These are phyloP conservation scores for Gossypium mustelinum DNA, from an alignment of 345 rosid species.

Conservation along the genomic window DNA sequence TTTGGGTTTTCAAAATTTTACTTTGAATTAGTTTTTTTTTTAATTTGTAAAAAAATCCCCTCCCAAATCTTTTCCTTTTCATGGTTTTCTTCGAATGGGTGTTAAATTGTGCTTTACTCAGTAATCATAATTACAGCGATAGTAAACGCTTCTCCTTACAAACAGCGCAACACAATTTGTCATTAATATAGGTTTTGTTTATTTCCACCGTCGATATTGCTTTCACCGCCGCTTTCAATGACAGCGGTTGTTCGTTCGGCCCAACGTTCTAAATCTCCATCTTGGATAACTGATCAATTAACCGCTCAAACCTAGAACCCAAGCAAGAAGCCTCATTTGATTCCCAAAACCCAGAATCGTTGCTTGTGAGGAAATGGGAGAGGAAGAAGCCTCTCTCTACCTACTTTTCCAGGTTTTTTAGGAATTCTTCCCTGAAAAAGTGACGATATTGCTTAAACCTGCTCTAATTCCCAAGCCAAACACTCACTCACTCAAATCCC, in stretches of 20 bases:
- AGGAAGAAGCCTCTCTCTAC: constrained; percentile 65
- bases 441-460: constrained; percentile 71
- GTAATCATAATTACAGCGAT: too few species aligned
- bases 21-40: too few species aligned
- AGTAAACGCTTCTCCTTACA: constrained; percentile 47
- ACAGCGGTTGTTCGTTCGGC: constrained; percentile 58
- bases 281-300: constrained; percentile 72
- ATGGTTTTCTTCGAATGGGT: too few species aligned
- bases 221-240: constrained; percentile 79
- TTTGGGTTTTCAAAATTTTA: too few species aligned
- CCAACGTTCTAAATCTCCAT: constrained; percentile 60
- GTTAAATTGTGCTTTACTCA: too few species aligned
- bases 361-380: constrained; percentile 72
- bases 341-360: constrained; percentile 14
- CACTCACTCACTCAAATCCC: too few species aligned
- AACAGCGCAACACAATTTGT: constrained; percentile 79
- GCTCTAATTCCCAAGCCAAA: constrained; percentile 56
- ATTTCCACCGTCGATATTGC: constrained; percentile 65
- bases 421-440: constrained; percentile 69
- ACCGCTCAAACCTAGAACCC: constrained; percentile 79
- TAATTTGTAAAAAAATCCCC: too few species aligned
- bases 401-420: constrained; percentile 47
- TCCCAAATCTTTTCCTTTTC: too few species aligned
- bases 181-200: constrained; percentile 26
- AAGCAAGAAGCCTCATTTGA: constrained; percentile 7